A percentile compares a stretch with the other conserved stretches of the same genome.
phyloP scores from a whole-genome alignment of 2,329 filamentous ascomycete genomes.

The Pseudonectria foliicola region DNA sequence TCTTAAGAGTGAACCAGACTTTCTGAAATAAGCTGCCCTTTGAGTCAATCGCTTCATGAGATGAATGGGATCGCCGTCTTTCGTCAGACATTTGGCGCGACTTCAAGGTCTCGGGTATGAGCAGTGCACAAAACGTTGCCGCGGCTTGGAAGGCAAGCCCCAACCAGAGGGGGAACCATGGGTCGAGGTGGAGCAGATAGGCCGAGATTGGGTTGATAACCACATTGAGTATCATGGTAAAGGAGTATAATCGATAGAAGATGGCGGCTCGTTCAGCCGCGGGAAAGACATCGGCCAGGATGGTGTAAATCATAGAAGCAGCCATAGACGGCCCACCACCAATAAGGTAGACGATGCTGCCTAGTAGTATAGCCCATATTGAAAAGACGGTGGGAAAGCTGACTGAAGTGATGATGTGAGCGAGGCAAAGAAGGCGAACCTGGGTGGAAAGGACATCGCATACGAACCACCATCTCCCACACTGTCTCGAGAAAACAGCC shows the following conservation, averaged over 20 bases:
- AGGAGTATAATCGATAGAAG: conserved; percentile 34
- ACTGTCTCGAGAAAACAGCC: conserved; percentile 21
- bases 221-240: conserved; percentile 31
- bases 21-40: conserved; percentile 13
- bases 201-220: conserved; percentile 34
- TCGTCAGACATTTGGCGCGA: conserved; percentile 25
- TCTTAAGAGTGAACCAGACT: conserved; percentile 20
- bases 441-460: conserved; percentile 4
- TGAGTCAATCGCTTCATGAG: neutral
- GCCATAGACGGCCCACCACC: conserved; percentile 34
- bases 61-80: conserved; percentile 6
- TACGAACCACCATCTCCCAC: conserved; percentile 27
- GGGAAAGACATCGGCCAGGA: conserved; percentile 36
- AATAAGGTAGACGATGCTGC: conserved; percentile 29
- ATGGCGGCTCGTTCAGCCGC: conserved; percentile 30
- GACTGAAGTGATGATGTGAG: conserved; percentile 23
- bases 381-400: conserved; percentile 31
- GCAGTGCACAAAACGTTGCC: conserved; percentile 21
- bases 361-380: conserved; percentile 32
- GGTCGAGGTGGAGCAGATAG: conserved; percentile 29
- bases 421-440: neutral
- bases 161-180: conserved; percentile 34
- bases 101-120: conserved; percentile 37
- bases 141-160: conserved; percentile 25
- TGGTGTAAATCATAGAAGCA: conserved; percentile 38